Percentiles rank a stretch among this genome's conserved stretches.
phyloP scores from a whole-genome alignment of 2,329 filamentous ascomycete species.

The Diaporthe ilicicola region DNA sequence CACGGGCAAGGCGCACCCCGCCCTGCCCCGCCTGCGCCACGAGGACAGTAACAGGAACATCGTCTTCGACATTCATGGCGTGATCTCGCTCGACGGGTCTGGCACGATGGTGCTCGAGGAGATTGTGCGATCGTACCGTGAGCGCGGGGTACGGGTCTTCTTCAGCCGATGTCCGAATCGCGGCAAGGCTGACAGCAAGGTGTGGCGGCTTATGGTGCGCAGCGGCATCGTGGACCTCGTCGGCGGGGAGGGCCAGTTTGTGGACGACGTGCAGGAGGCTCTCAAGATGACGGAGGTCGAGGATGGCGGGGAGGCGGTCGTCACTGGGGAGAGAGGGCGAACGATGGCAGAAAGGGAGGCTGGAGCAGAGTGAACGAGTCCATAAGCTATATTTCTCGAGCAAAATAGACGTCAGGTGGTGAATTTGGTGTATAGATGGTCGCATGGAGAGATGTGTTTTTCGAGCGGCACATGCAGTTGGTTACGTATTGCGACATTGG shows the following conservation, averaged over 20 bases:
- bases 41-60: constrained; percentile 89
- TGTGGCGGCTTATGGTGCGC: constrained; percentile 77
- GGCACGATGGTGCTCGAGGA: constrained; percentile 91
- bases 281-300: constrained; percentile 81
- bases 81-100: constrained; percentile 91
- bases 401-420: neutral
- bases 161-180: constrained; percentile 67
- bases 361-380: constrained; percentile 2
- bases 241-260: constrained; percentile 81
- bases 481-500: neutral
- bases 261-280: constrained; percentile 84
- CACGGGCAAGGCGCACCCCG: constrained; percentile 84
- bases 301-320: constrained; percentile 49
- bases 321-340: constrained; percentile 22
- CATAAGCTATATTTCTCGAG: neutral
- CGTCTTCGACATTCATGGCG: constrained; percentile 98
- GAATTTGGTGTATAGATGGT: neutral
- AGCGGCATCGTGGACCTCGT: constrained; percentile 87
- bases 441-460: neutral
- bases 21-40: constrained; percentile 79
- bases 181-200: constrained; percentile 52
- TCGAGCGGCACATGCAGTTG: neutral
- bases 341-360: constrained; percentile 31
- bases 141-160: constrained; percentile 79
- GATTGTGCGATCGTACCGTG: constrained; percentile 84